Base-by-base conservation (phyloP, 1,284 basidiomycete species). In the Ganoderma resinaceum region DNA sequence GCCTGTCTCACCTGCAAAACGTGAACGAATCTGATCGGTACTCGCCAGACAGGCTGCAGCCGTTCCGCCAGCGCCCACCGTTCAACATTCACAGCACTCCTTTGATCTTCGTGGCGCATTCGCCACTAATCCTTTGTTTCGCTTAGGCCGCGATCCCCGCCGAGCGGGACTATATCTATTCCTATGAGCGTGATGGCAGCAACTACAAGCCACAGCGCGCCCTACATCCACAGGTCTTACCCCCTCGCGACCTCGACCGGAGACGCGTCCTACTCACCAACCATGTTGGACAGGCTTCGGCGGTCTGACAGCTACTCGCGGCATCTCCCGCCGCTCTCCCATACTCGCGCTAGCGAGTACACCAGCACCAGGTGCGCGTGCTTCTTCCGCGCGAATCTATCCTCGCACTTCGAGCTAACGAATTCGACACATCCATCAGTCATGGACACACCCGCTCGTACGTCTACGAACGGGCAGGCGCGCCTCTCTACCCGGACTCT, bases 101-200 rank as follows among this genome's bases (percentile, higher is more conserved):
- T 69, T 58, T 66, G 65, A 66, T 55, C 64, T 23, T n/a, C 29
- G 31, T 37, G 55, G 42, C 66, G 14, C 53, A 33, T 20, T 16
- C 18, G 53, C 35, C 53, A 35, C 37, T 38, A 33, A 33, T 70
- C 42, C 69, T 70, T 70, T 70, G 69, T 70, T 57, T 49, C 52
- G 43, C 57, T 35, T 61, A 33, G 42, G 57, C 68, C 64, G 55
- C 66, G 52, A 49, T 37, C 18, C n/a, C 65, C 59, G 40, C 52
- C 57, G 40, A 23, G 59, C 58, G 62, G 37, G 40, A 65, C 63
- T 70, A 70, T 68, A 72, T 63, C 62, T 67, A 60, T 57, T 26
- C 52, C 33, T 61, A 67, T 62, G 66, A 69, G 63, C 68, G 63
- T 62, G 37, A 72, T 72, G 63, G 64, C 69, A 26, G 70, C 67